phyloP scores from a whole-genome alignment of 2,329 filamentous ascomycete genomes.

The Xylariaceae sp. region DNA sequence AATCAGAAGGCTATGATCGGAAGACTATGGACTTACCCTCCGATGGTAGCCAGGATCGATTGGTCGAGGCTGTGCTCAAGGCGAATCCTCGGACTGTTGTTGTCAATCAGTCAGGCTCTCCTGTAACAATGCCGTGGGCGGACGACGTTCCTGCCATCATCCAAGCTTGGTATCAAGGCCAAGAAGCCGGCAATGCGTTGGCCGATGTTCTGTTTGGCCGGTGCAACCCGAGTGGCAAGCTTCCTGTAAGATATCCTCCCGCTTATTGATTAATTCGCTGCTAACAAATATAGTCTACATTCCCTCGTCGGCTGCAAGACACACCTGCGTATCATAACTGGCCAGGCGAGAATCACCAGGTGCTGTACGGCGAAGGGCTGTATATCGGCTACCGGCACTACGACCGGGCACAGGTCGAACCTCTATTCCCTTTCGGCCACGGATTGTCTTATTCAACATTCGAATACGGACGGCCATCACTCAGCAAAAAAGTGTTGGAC shows the following conservation, averaged over 20 bases:
- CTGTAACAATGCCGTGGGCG: constrained; percentile 69
- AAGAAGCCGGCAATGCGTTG: constrained; percentile 67
- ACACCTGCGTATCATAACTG: constrained; percentile 72
- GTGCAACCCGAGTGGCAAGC: constrained; percentile 64
- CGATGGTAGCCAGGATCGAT: constrained; percentile 57
- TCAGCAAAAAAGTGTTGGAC: constrained; percentile 42
- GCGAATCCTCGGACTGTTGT: constrained; percentile 67
- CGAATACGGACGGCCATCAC: constrained; percentile 56
- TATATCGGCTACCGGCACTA: constrained; percentile 74
- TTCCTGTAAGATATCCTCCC: constrained; percentile 47
- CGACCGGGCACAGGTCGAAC: constrained; percentile 57
- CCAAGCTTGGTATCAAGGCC: constrained; percentile 69
- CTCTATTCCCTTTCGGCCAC: constrained; percentile 71
- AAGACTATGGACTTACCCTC: constrained; percentile 58
- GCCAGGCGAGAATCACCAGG: constrained; percentile 66
- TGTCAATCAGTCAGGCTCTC: constrained; percentile 67
- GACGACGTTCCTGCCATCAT: constrained; percentile 63
- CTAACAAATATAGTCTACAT: constrained; percentile 50
- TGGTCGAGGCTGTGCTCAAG: constrained; percentile 60
- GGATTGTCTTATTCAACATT: constrained; percentile 73
- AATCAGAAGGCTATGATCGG: constrained; percentile 71
- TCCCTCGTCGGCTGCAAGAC: constrained; percentile 62
- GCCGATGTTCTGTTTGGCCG: constrained; percentile 65
- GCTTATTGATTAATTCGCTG: neutral
- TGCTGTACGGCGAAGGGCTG: constrained; percentile 69